These are phyloP conservation scores for Pisolithus sp. DNA, from an alignment of 768 basidiomycete species.

Conservation along the genomic window DNA sequence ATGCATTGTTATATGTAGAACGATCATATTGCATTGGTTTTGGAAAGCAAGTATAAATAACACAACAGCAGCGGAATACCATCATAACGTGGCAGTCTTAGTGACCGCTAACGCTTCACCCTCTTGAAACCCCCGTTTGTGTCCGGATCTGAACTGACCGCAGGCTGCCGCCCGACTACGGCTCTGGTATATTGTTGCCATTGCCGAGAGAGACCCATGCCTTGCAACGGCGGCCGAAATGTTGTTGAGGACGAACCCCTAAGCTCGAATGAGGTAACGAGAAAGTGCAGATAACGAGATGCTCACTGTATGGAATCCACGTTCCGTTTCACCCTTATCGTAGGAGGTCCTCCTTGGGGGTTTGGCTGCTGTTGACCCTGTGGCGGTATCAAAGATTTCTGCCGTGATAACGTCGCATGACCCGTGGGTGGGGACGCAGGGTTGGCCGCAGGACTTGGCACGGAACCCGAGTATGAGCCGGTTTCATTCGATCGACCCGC, in stretches of 20 bases:
- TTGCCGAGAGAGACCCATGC: conserved; percentile 37
- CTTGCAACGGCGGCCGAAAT: conserved; percentile 20
- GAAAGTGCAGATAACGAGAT: conserved; percentile 5
- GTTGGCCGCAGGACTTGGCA: not conserved
- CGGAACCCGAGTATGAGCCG: not conserved
- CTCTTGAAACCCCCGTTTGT: conserved; percentile 33
- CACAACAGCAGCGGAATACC: too few species aligned
- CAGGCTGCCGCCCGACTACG: conserved; percentile 14
- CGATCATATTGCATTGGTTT: not conserved
- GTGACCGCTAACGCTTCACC: conserved; percentile 26
- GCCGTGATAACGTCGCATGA: not conserved
- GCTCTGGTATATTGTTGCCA: conserved; percentile 11
- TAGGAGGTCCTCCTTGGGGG: conserved; percentile 4
- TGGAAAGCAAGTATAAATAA: too few species aligned
- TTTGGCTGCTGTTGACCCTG: conserved; percentile 7
- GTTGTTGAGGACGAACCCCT: conserved; percentile 17
- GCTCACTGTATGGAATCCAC: conserved; percentile 29
- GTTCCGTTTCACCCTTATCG: conserved; percentile 26
- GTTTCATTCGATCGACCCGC: not conserved
- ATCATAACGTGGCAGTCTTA: not conserved
- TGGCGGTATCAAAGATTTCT: conserved; percentile 2
- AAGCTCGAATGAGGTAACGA: not conserved
- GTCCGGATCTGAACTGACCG: conserved; percentile 29
- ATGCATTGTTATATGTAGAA: not conserved
- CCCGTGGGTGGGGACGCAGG: not conserved